Evolutionary conservation across 202 grass and related monocot genomes (phyloP).

Genomic region (Setaria viridis): DNA sequence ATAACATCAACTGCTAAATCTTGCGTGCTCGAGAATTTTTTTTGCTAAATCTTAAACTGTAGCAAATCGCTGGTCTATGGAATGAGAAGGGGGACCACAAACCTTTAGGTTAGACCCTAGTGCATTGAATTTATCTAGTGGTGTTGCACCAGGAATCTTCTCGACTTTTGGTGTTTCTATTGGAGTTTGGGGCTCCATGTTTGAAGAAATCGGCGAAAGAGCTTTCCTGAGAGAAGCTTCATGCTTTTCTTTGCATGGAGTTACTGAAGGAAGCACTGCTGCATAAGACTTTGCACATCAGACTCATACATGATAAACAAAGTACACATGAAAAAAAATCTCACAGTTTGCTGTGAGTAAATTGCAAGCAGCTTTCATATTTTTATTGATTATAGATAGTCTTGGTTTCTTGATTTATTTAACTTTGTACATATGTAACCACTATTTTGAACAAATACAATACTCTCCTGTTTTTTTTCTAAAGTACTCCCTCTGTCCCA

Average conservation of each 20-base stretch:
- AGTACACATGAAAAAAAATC: neutral
- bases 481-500: neutral
- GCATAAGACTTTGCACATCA: slow-evolving; percentile 15
- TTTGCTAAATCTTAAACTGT: slow-evolving; percentile 18
- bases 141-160: slow-evolving; percentile 54
- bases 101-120: slow-evolving; percentile 76
- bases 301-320: neutral
- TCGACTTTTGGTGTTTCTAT: slow-evolving; percentile 35
- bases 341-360: slow-evolving; percentile 16
- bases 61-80: slow-evolving; percentile 3
- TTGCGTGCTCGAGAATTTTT: neutral
- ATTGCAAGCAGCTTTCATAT: slow-evolving; percentile 22
- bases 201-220: slow-evolving; percentile 80
- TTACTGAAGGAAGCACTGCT: slow-evolving; percentile 41
- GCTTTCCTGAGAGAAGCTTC: slow-evolving; percentile 73
- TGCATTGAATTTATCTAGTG: slow-evolving; percentile 74
- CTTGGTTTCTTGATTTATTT: neutral
- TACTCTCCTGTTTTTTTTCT: slow-evolving; percentile 9
- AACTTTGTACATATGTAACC: neutral
- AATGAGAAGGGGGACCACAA: slow-evolving; percentile 7
- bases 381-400: neutral
- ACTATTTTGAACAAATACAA: neutral
- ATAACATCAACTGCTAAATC: slow-evolving; percentile 7
- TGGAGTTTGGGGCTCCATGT: slow-evolving; percentile 63
- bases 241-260: slow-evolving; percentile 60